Base-by-base conservation (phyloP, 768 basidiomycete genomes). In the Ramaria sp. region DNA sequence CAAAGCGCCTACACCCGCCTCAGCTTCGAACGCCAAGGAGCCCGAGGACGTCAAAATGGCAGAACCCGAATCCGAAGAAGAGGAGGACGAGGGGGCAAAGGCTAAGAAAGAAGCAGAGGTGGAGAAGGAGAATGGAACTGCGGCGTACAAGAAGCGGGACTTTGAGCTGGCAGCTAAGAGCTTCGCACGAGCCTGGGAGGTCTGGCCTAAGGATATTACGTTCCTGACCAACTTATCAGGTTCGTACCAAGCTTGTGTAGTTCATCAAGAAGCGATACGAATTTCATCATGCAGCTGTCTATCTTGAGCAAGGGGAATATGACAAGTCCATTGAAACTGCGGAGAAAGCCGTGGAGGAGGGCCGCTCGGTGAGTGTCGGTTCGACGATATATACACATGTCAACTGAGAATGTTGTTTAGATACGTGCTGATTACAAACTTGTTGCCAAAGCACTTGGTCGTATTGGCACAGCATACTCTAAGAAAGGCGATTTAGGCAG, bases 261-360 rank as follows among this genome's bases (percentile, higher is more conserved):
- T 7, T 47, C 16, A 54, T 30, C 6, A 34, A 25, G 10, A 18
- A 36, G 37, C 47, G 15, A 48, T 13, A 32, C 54, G 9, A 61
- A 44, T 51, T 49, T 37, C 38, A n/a, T 50, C 48, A 56, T 10
- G 48, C 64, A 85, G 96, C 96, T 55, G 92, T 82, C 7, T 88
- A 94, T 70, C 93, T 92, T 62, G 96, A 99, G 71, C 78, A 95
- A 67, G 90, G 85, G 9, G 83, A 98, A 34, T 97, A 84, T 62
- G 86, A 91, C 70, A 85, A 88, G 66, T 80, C 82, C 55, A 94
- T 99, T 62, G 86, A 93, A 66, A 81, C 82, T 0, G 94, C 91
- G 66, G 84, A 96, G 63, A 94, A 91, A 70, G 95, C 96, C n/a
- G 86, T 91, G 42, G 96, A 98, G 12, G 89, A 97, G 65, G 96